Evolutionary conservation across 139 green algal genomes (phyloP), one percentile per base, ranked within the genome.

Genomic region (Coccomyxa sp.): DNA sequence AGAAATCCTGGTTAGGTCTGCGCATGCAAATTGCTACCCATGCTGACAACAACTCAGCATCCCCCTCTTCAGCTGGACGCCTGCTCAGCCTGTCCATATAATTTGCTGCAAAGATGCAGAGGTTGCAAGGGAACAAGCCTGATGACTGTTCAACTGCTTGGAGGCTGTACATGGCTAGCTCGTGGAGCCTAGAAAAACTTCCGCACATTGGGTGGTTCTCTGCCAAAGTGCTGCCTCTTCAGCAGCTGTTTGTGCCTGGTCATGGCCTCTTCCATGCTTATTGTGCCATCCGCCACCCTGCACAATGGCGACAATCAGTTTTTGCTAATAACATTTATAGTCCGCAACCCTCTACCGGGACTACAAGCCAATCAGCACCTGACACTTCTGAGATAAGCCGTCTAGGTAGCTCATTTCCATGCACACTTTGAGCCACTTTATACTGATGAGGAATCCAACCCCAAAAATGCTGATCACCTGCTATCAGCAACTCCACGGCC

Each of bases 251-350:
- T 57, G 67, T 95, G 89, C 17, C 85, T 84, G 38, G 83, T 66
- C 23, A 85, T 77, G 28, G 91, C 92, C 23, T 96, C 93, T 0
- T 93, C 85, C 82, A 91, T 89, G 32, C 77, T 85, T 1, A 96
- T 88, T 12, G 82, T 90, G 58, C 91, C 89, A 63, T 95, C 91
- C 0, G 90, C 89, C 0, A 93, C 93, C 31, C 93, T 95, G 87
- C 80, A 85, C 0, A 30, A 67, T 18, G 76, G 59, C n/a, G 7
- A 67, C n/a, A 27, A 23, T 23, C 45, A 81, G 58, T 16, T 17
- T 77, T 13, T 77, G 68, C 18, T 13, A 28, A 28, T 21, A 23
- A 31, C 63, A 71, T n/a, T n/a, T n/a, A n/a, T n/a, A n/a, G 38
- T 7, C 38, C 7, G 38, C 38, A 51, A 51, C 38, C 38, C 38